Conservation (phyloP, 345 rosid species). For the Corymbia maculata region DNA sequence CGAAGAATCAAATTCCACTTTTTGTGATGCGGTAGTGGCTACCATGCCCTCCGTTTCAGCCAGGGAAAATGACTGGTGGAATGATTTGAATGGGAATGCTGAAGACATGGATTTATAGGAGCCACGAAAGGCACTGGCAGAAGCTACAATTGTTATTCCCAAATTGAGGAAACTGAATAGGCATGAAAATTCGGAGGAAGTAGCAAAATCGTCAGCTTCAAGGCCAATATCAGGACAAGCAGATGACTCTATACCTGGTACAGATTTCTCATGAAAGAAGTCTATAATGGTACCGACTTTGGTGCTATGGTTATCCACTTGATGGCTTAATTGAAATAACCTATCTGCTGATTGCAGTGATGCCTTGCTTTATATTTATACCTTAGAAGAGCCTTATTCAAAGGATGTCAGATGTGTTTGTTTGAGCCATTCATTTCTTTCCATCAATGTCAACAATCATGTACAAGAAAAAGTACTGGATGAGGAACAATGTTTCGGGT, state of each 20-base stretch:
- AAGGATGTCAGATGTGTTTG: slow-evolving; percentile 3
- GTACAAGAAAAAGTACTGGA: slow-evolving; percentile 58
- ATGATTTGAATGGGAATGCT: too few relatives aligned
- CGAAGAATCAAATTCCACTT: too few relatives aligned
- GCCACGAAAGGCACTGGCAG: too few relatives aligned
- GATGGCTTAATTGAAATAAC: background rate
- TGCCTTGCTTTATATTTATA: background rate
- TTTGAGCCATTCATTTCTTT: slow-evolving; percentile 29
- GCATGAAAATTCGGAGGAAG: slow-evolving; percentile 9
- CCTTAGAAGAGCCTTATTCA: background rate
- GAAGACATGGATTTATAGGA: too few relatives aligned
- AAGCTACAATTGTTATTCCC: too few relatives aligned
- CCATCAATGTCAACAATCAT: slow-evolving; percentile 31
- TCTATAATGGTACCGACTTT: background rate
- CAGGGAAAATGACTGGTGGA: too few relatives aligned
- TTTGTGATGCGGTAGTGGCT: too few relatives aligned
- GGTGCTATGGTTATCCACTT: background rate
- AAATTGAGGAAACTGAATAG: background rate
- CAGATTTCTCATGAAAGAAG: background rate
- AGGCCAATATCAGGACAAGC: background rate
- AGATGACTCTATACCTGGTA: background rate
- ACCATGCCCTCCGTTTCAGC: too few relatives aligned
- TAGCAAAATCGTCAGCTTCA: slow-evolving; percentile 16
- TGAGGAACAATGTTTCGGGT: slow-evolving; percentile 92
- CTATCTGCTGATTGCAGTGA: slow-evolving; percentile 3